Evolutionary conservation across 108 stramenopile species (phyloP).

Genomic region (Bacterosira constricta): DNA sequence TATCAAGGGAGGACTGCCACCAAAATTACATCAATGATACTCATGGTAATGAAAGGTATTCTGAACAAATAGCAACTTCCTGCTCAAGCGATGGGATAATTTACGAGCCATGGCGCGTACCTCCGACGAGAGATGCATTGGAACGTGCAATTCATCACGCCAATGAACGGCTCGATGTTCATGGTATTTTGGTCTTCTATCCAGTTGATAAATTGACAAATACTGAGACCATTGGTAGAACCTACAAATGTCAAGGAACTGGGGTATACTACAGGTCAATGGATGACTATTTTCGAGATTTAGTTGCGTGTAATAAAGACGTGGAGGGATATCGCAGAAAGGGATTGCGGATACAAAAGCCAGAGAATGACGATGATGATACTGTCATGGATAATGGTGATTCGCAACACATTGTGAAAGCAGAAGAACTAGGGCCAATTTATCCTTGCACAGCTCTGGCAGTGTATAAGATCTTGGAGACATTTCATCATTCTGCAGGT

Average conservation of each 20-base stretch:
- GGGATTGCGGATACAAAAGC: constrained; percentile 16
- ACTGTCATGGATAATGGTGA: too few species aligned
- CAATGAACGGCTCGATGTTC: constrained; percentile 72
- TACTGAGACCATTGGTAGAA: neutral
- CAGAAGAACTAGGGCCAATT: constrained; percentile 34
- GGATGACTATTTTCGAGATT: constrained; percentile 92
- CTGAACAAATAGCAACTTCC: constrained; percentile 78
- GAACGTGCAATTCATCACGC: constrained; percentile 58
- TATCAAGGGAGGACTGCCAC: neutral
- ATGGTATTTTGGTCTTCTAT: constrained; percentile 95
- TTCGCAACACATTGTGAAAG: neutral
- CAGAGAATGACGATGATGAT: neutral
- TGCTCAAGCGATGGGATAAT: constrained; percentile 83
- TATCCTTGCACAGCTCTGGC: constrained; percentile 93
- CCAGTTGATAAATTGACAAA: constrained; percentile 69
- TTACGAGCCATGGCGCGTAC: constrained; percentile 73
- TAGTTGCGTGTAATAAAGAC: constrained; percentile 80
- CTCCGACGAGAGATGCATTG: constrained; percentile 47
- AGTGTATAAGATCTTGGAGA: constrained; percentile 84
- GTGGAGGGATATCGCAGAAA: constrained; percentile 88
- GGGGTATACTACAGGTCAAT: constrained; percentile 81
- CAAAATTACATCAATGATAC: neutral
- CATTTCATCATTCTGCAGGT: constrained; percentile 17
- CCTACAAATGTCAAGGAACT: constrained; percentile 54
- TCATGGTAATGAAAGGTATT: constrained; percentile 60